Conservation (phyloP, 192 early-diverging fungal genomes). For the Allomyces arbusculus region DNA sequence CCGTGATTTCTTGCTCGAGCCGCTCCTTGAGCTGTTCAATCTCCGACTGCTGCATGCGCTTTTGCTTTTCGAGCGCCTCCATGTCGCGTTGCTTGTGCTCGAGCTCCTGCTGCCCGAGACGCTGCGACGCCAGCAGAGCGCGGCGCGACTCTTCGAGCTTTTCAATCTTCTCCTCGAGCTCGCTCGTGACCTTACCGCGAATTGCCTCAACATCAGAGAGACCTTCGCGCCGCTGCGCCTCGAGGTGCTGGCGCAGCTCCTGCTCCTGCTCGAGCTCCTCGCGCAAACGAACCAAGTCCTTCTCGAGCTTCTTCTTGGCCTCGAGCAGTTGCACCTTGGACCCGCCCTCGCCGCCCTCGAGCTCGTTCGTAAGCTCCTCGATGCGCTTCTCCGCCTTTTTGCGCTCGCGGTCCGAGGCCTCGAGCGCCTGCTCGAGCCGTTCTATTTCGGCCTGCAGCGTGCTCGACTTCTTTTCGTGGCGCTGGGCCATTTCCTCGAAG, state of each 20-base stretch:
- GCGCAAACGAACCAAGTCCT: constrained; percentile 30
- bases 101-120: constrained; percentile 50
- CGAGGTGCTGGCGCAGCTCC: constrained; percentile 30
- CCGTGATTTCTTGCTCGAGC: constrained; percentile 40
- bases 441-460: constrained; percentile 38
- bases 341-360: constrained; percentile 43
- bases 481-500: constrained; percentile 46
- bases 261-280: constrained; percentile 28
- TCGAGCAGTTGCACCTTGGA: constrained; percentile 36
- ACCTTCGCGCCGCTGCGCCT: constrained; percentile 23
- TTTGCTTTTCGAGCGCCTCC: constrained; percentile 40
- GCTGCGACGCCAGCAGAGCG: constrained; percentile 55
- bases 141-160: constrained; percentile 62
- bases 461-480: constrained; percentile 50
- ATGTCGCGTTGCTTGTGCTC: constrained; percentile 60
- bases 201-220: constrained; percentile 31
- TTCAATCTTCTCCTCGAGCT: constrained; percentile 51
- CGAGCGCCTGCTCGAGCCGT: constrained; percentile 32
- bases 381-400: constrained; percentile 46
- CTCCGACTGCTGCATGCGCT: constrained; percentile 34
- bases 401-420: constrained; percentile 31
- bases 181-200: constrained; percentile 32
- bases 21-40: constrained; percentile 35
- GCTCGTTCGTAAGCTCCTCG: constrained; percentile 45
- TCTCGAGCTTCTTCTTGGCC: constrained; percentile 36